phyloP scores from a whole-genome alignment of 805 yeast species.

The Metschnikowia similis region DNA sequence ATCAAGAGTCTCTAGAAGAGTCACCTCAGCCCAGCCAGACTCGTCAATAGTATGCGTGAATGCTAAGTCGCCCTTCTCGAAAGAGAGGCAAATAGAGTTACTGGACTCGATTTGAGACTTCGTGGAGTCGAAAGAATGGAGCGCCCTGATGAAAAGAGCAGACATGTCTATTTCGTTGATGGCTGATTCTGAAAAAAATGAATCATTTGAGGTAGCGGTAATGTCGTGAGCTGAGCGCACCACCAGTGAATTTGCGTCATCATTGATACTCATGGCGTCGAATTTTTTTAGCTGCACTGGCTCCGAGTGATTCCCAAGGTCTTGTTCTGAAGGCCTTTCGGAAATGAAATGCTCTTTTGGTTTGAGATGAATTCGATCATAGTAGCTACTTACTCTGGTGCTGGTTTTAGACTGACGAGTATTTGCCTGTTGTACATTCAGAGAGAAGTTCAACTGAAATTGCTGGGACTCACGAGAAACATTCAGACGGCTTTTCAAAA shows the following conservation, averaged over 20 bases:
- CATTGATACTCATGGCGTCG: not conserved
- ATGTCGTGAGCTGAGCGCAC: not conserved
- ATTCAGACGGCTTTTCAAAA: slow-evolving; percentile 24
- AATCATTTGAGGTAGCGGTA: not conserved
- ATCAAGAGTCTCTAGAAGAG: slow-evolving; percentile 54
- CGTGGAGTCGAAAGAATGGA: slow-evolving; percentile 55
- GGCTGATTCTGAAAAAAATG: not conserved
- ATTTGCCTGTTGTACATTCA: slow-evolving; percentile 32
- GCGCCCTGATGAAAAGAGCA: slow-evolving; percentile 51
- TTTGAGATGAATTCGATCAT: slow-evolving; percentile 26
- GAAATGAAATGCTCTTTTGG: slow-evolving; percentile 4
- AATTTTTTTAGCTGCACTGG: not conserved
- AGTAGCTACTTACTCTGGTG: slow-evolving; percentile 27
- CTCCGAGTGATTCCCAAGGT: not conserved
- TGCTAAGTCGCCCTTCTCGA: slow-evolving; percentile 64
- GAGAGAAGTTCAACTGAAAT: slow-evolving; percentile 36
- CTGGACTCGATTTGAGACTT: slow-evolving; percentile 62
- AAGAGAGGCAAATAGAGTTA: slow-evolving; percentile 68
- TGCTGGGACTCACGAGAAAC: slow-evolving; percentile 39
- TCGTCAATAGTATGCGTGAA: slow-evolving; percentile 76
- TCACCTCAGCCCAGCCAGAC: slow-evolving; percentile 88
- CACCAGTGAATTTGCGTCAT: not conserved
- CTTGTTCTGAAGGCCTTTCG: not conserved
- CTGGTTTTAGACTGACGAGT: slow-evolving; percentile 5
- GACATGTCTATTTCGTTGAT: slow-evolving; percentile 42